Conservation (phyloP, 495 filamentous ascomycete genomes). For the Halenospora varia region DNA sequence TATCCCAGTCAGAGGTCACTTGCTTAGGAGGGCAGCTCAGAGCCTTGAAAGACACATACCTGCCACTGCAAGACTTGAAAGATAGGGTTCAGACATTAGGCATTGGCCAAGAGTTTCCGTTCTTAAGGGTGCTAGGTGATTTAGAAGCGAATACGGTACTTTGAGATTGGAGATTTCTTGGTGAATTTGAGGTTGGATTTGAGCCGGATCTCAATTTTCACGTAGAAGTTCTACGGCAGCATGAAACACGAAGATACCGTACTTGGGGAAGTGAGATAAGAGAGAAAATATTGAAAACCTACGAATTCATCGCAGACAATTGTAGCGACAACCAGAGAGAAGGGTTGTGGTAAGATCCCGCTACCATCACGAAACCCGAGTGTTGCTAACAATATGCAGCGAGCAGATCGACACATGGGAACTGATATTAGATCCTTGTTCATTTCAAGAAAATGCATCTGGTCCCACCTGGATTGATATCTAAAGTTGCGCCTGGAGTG, state of each 20-base stretch:
- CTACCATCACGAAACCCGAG: neutral
- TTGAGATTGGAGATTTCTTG: conserved; percentile 14
- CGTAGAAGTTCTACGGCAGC: conserved; percentile 4
- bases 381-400: neutral
- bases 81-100: conserved; percentile 4
- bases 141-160: neutral
- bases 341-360: neutral
- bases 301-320: conserved; percentile 7
- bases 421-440: conserved; percentile 4
- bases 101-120: conserved; percentile 8
- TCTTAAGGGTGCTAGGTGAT: neutral
- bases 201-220: conserved; percentile 8
- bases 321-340: conserved; percentile 2
- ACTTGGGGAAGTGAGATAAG: neutral
- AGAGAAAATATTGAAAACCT: conserved; percentile 7
- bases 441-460: neutral
- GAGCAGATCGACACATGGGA: neutral
- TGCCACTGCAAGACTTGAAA: neutral
- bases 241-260: neutral
- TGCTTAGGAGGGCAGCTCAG: neutral
- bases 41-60: conserved; percentile 1
- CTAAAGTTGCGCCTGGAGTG: conserved; percentile 5
- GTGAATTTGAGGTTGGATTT: conserved; percentile 7
- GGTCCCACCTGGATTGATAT: conserved; percentile 2
- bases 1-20: conserved; percentile 1